A percentile compares a stretch with the other conserved stretches of the same genome.
Evolutionary conservation across 352 stramenopile genomes (phyloP).

Genomic region (Phytophthora idaei): DNA sequence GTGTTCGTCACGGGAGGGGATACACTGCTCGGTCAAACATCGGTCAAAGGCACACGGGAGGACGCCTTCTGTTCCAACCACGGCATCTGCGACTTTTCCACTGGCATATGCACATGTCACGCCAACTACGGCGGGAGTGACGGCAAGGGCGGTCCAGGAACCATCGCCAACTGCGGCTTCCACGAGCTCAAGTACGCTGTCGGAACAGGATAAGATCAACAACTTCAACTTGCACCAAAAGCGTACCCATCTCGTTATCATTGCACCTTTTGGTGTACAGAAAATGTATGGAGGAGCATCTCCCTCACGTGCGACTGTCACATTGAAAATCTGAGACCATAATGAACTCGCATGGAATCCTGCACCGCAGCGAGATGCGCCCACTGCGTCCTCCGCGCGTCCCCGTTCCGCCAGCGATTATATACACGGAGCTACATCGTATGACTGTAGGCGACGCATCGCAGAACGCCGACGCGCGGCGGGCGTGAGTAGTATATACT

Average conservation of each 20-base stretch:
- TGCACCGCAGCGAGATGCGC: slow-evolving; percentile 20
- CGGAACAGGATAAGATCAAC: not conserved
- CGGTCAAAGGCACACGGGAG: slow-evolving; percentile 72
- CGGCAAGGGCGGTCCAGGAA: slow-evolving; percentile 64
- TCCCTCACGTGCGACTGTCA: slow-evolving; percentile 21
- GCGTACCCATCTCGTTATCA: slow-evolving; percentile 7
- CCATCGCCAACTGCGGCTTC: slow-evolving; percentile 79
- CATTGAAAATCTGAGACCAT: slow-evolving; percentile 11
- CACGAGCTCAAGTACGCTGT: slow-evolving; percentile 39
- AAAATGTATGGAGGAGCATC: slow-evolving; percentile 27
- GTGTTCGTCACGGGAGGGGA: slow-evolving; percentile 45
- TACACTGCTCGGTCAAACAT: slow-evolving; percentile 39
- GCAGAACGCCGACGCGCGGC: slow-evolving; percentile 10
- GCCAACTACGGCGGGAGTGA: slow-evolving; percentile 73
- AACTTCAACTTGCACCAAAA: slow-evolving; percentile 8
- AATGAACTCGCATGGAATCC: slow-evolving; percentile 29
- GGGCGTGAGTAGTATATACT: too few species aligned
- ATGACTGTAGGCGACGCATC: not conserved
- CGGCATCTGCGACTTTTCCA: slow-evolving; percentile 68
- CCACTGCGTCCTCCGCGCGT: slow-evolving; percentile 29
- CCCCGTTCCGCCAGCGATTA: slow-evolving; percentile 7
- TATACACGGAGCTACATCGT: slow-evolving; percentile 24
- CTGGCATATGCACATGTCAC: slow-evolving; percentile 65
- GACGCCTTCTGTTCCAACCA: slow-evolving; percentile 81
- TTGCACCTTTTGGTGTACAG: slow-evolving; percentile 15